Conservation (phyloP, 2,329 filamentous ascomycete genomes). For the Westerdykella ornata region DNA sequence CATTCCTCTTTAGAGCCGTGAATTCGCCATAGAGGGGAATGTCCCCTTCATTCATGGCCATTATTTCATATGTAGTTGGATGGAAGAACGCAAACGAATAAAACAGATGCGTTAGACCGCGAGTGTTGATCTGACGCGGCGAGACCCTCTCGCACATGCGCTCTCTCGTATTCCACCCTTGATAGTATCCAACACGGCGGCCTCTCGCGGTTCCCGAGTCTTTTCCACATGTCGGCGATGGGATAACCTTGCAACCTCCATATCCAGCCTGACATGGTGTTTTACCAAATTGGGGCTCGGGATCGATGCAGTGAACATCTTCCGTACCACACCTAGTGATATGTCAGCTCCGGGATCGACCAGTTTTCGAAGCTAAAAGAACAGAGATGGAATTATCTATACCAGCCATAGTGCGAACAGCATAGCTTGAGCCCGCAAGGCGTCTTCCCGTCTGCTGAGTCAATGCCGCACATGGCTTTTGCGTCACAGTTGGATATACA, state of each 20-base stretch:
- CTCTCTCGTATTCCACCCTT: not conserved
- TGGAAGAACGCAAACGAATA: not conserved
- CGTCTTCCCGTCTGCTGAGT: constrained; percentile 8
- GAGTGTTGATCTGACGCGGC: not conserved
- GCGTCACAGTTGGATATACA: constrained; percentile 10
- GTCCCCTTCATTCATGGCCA: constrained; percentile 9
- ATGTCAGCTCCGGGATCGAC: no score
- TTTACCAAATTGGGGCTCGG: not conserved
- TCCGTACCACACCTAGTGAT: not conserved
- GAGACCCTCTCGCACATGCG: not conserved
- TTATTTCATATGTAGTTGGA: not conserved
- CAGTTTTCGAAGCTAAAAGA: no score
- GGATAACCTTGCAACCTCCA: not conserved
- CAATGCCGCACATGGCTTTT: constrained; percentile 11
- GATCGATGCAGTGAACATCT: not conserved
- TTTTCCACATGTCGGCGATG: not conserved
- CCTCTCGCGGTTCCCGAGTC: not conserved
- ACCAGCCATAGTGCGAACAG: not conserved
- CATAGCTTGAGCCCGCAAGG: not conserved
- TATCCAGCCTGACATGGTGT: not conserved
- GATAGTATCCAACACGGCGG: not conserved
- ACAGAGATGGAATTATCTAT: not conserved
- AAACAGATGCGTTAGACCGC: not conserved
- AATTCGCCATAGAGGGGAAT: constrained; percentile 23
- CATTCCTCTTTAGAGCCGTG: constrained; percentile 29